Base-by-base conservation (phyloP, 768 basidiomycete species). In the Lactifluus echinatus region DNA sequence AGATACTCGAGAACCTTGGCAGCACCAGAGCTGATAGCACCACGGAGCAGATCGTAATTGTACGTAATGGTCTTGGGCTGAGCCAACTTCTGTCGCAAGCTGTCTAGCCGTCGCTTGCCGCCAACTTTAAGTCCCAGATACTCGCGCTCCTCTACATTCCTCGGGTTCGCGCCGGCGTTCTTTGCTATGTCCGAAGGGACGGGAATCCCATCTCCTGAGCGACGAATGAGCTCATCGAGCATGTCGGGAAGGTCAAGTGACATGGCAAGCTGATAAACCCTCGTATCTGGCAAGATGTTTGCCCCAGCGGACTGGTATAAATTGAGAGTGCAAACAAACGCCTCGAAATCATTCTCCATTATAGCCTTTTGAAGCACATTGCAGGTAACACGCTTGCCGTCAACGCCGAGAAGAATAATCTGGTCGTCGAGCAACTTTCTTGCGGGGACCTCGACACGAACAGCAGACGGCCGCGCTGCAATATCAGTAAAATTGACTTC, bases 71-170 rank as follows among this genome's bases (percentile, higher is more conserved):
- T 2, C 19, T 19, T 46, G 40, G 8, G 42, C 28, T 1, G 31
- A 0, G 19, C 33, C 36, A 23, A 53, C 46, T 14, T 55, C 63
- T 1, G 76, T 70, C n/a, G 66, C 60, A 0, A 78, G 8, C 83
- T 71, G 61, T 83, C 81, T 15, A 72, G 71, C 3, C 79, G 72
- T 63, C 84, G 83, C 71, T 81, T 82, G n/a, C 82, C 82, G 56
- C 82, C 79, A 21, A 84, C 79, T 53, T 76, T 77, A 40, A 85
- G 71, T 0, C 83, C 82, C 17, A 83, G 76, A 62, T 84, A 85
- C 0, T 77, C 39, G 15, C 52, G 57, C 33, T 19, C 47, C 45
- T 64, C 68, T 73, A 64, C 75, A 73, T 60, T 76, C 74, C 60
- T 75, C 73, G 39, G 58, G 57, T 24, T 64, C 12, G 63, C 55